These are phyloP conservation scores for Lactarius hatsudake DNA, from an alignment of 768 basidiomycete genomes.

Conservation along the genomic window DNA sequence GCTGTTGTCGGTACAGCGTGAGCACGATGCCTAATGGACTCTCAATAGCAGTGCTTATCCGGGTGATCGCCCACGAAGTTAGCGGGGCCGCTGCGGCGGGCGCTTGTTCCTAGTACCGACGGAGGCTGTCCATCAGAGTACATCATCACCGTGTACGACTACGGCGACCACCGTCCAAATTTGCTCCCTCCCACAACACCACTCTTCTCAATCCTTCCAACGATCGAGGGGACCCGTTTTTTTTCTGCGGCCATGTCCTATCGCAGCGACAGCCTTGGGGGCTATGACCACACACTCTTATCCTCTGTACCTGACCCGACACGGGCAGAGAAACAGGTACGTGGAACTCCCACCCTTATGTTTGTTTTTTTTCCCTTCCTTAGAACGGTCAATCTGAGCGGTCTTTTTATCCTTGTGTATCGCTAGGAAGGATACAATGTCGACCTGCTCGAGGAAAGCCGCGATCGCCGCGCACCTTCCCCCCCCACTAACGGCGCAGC, in stretches of 20 bases:
- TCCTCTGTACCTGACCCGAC: conserved; percentile 33
- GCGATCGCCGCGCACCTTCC: conserved; percentile 26
- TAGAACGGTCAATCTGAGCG: not conserved
- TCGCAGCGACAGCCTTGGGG: not conserved
- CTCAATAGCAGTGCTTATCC: not conserved
- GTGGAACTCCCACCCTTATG: not conserved
- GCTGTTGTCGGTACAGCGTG: not conserved
- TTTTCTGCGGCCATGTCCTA: conserved; percentile 17
- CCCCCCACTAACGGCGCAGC: conserved; percentile 21
- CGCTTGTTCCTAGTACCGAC: not conserved
- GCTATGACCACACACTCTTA: conserved; percentile 34
- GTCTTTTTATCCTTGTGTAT: not conserved
- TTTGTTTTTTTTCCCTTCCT: not conserved
- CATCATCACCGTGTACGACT: not conserved
- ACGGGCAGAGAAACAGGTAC: conserved; percentile 35
- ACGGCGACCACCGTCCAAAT: not conserved
- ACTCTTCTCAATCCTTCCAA: not conserved
- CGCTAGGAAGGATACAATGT: conserved; percentile 54
- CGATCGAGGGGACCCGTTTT: not conserved
- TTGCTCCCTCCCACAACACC: not conserved
- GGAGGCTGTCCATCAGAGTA: conserved; percentile 2
- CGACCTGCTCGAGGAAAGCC: conserved; percentile 38
- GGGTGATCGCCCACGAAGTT: not conserved
- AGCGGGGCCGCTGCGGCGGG: not conserved
- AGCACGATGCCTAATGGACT: not conserved